Base-by-base conservation (phyloP, 2,329 filamentous ascomycete species). In the Botrytis byssoidea region DNA sequence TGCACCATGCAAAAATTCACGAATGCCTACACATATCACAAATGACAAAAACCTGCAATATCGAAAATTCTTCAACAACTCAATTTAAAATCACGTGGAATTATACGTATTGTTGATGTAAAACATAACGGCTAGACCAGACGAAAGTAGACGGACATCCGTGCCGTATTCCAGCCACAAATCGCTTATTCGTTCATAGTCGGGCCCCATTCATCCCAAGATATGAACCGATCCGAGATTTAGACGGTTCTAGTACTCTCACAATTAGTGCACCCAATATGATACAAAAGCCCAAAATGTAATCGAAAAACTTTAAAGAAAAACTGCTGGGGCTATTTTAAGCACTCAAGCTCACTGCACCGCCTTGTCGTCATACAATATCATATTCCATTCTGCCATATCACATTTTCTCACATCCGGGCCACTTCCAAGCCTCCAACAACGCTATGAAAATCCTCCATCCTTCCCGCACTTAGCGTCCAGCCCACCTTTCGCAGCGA, bases 71-170 rank as follows among this genome's bases (percentile, higher is more conserved):
- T 55, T 55, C 46, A 68, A 68, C 46, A n/a, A 68, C 8, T 55
- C 35, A 68, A 40, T 40, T 22, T 25, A 68, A 64, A 55, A 68
- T 68, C 65, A 68, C 65, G 65, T 68, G 65, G 25, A 57, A 57
- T 57, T 32, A 57, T 37, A 2, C 18, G 51, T 51, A 29, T 40
- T 32, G n/a, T 29, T 42, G 29, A 42, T 42, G 66, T 57, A 69
- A 42, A 57, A 42, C 25, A 42, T 32, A 57, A 29, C 25, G 46
- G 37, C 48, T 29, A n/a, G 66, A 12, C 48, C 25, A 42, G 35
- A 32, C n/a, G 48, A 57, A 57, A 29, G 16, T 25, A 57, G 37
- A 57, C 48, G 51, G 51, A 69, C 35, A 57, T 42, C 51, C 65
- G 66, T 37, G n/a, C 48, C 51, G 48, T 32, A 57, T 42, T 69